Conservation (phyloP, 768 basidiomycete species). For the Lyophyllum decastes region DNA sequence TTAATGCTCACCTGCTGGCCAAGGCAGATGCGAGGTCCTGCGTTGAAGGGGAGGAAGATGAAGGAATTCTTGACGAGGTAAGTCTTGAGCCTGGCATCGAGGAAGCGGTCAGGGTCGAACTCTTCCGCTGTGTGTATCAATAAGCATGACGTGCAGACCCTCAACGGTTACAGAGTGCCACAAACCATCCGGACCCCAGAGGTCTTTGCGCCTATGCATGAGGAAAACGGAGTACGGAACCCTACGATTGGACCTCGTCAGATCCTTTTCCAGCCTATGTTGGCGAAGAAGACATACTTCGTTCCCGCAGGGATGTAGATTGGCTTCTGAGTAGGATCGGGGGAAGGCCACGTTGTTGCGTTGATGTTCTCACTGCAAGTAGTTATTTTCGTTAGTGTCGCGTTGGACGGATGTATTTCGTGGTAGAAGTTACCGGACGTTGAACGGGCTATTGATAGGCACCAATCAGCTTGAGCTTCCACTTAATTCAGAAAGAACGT, state of each 20-base stretch:
- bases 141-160: background rate
- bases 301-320: slow-evolving; percentile 55
- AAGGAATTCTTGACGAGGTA: slow-evolving; percentile 65
- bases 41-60: slow-evolving; percentile 72
- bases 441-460: slow-evolving; percentile 42
- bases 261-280: background rate
- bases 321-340: slow-evolving; percentile 45
- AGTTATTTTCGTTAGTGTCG: background rate
- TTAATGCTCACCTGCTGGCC: slow-evolving; percentile 48
- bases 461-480: background rate
- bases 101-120: slow-evolving; percentile 74
- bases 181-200: slow-evolving; percentile 74
- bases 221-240: slow-evolving; percentile 56
- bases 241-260: slow-evolving; percentile 21
- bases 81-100: slow-evolving; percentile 62
- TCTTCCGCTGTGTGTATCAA: slow-evolving; percentile 44
- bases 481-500: slow-evolving; percentile 11
- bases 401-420: background rate
- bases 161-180: background rate
- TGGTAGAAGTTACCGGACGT: slow-evolving; percentile 37
- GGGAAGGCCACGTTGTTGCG: slow-evolving; percentile 48
- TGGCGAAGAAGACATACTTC: slow-evolving; percentile 33
- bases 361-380: slow-evolving; percentile 43
- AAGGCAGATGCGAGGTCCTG: slow-evolving; percentile 58
- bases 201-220: slow-evolving; percentile 66